Base-by-base conservation (phyloP, 1,139 yeast genomes). In the Yamadazyma triangularis region DNA sequence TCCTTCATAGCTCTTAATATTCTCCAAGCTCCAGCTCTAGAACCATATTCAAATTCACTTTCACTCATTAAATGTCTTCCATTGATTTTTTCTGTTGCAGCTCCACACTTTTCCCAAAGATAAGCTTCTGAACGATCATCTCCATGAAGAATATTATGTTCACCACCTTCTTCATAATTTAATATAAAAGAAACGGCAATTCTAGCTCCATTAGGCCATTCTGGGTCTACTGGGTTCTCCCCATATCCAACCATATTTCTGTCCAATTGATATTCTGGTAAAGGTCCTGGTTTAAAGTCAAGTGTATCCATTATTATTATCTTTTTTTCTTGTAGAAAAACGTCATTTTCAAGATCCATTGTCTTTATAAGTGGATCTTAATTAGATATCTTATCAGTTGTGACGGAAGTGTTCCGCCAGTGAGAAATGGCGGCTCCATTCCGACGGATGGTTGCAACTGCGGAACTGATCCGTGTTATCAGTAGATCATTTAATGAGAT, bases 101-200 rank as follows among this genome's bases (percentile, higher is more conserved):
- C 29, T 13, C 44, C 45, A 29, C 50, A 37, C 24, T 45, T 47
- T 33, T 55, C 60, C 57, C 59, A 53, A 25, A 51, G 41, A 24
- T 50, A 50, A n/a, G 48, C 47, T 34, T 55, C 60, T 4, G 44
- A 40, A 12, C 33, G 15, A 25, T 35, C 41, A 27, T 41, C 45
- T 2, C 45, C 45, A 34, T 41, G 33, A 21, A 32, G 32, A 15
- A 41, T 30, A 15, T 34, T 32, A 24, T 35, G 38, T 29, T 42
- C 46, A 16, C 51, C 62, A 11, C 64, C 64, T 41, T 54, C 60
- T 39, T 58, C 64, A 23, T 39, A 36, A 24, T 42, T 42, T 18
- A 42, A 30, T 10, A 42, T 28, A 24, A 42, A 42, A 12, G 40
- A 35, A 12, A 42, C 38, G 11, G 44, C 44, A 13, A 42, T 36